Evolutionary conservation across 306 rosid genomes (phyloP), one percentile per base, ranked within the genome.

Genomic region (Nissolia schottii): DNA sequence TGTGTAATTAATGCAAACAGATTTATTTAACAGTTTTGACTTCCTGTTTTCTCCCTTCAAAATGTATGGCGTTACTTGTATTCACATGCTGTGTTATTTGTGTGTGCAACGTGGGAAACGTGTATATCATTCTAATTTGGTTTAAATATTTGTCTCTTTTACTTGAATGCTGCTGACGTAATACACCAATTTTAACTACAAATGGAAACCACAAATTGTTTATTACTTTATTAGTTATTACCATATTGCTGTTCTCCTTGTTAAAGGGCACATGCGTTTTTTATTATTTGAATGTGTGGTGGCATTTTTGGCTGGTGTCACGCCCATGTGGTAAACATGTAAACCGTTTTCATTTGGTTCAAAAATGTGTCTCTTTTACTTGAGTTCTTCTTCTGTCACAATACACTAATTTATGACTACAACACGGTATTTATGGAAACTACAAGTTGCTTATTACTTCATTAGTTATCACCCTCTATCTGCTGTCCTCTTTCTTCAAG

Each of bases 121-220:
- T 51, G 18, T 14, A 25, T 58, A 50, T 34, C 3, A 13, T 15
- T 3, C 55, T 35, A 13, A 25, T 18, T 57, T 15, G 49, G 32
- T 64, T 55, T 24, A 25, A 55, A 18, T 24, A 57, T 37, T 29
- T 28, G 50, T 29, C 20, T 59, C 25, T 76, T 45, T 56, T 66
- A 34, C 62, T 29, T 70, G 29, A 6, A 63, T 9, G 10, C 31
- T 71, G 53, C 61, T 13, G 56, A 27, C 15, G 3, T 35, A 38
- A 5, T 50, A 11, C 41, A 16, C 18, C 22, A 56, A 22, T 22
- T 57, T 19, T 46, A 61, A 46, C 48, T 25, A 25, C 14, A 49
- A 43, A 70, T 14, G 12, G 64, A 53, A 77, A 23, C 55, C 22
- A 56, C 68, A 55, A 43, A 49, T 57, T 79, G 64, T 73, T 57